Conservation (phyloP, 1,284 basidiomycete genomes). For the Paramarasmius palmivorus region DNA sequence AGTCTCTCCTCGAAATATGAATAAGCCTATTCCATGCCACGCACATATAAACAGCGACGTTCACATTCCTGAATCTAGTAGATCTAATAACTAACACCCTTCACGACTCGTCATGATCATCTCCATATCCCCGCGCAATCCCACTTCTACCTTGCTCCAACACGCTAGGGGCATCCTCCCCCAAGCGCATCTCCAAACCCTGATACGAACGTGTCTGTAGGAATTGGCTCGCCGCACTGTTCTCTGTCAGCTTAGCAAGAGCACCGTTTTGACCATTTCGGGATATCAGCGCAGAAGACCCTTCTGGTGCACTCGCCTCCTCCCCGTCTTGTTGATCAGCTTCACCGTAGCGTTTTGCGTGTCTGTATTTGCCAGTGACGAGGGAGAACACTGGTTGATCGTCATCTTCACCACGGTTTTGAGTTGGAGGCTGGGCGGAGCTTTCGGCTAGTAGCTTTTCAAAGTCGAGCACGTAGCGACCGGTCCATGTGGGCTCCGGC, state of each 20-base stretch:
- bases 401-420: conserved; percentile 33
- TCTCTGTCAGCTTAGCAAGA: conserved; percentile 53
- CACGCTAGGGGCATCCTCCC: conserved; percentile 77
- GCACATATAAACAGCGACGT: too few species aligned
- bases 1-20: too few species aligned
- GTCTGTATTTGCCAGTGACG: conserved; percentile 84
- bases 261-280: conserved; percentile 61
- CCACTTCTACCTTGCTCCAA: conserved; percentile 90
- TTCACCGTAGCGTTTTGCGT: conserved; percentile 67
- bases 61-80: not conserved
- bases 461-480: conserved; percentile 84
- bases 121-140: conserved; percentile 82
- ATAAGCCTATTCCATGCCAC: too few species aligned
- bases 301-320: not conserved
- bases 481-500: conserved; percentile 71
- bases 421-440: not conserved
- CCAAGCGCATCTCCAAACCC: conserved; percentile 82
- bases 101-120: not conserved
- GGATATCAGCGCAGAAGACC: conserved; percentile 47
- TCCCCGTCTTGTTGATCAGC: not conserved
- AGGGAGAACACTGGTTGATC: conserved; percentile 86
- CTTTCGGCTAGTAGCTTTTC: conserved; percentile 46
- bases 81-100: not conserved
- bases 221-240: conserved; percentile 73
- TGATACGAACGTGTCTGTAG: conserved; percentile 73